Conservation (phyloP, 129 eudicot genomes). For the Glebionis coronaria region DNA sequence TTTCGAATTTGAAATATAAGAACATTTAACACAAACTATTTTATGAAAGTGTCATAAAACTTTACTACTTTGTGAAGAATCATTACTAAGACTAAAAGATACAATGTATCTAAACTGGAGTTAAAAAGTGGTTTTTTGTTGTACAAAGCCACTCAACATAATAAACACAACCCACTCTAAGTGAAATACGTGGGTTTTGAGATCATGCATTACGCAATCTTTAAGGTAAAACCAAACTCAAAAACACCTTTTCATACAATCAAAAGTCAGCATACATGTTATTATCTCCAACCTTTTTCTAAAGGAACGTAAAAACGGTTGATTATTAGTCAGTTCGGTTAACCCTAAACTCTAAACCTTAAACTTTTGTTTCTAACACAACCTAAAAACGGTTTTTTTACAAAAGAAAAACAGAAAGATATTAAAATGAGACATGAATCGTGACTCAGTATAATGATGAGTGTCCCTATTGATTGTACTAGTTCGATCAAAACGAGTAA, state of each 20-base stretch:
- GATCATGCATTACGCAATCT: conserved; percentile 48
- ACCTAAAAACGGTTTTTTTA: no score
- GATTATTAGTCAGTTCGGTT: no score
- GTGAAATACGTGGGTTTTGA: conserved; percentile 26
- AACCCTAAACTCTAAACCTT: no score
- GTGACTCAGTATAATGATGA: conserved; percentile 20
- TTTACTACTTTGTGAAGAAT: no score
- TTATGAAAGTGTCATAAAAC: no score
- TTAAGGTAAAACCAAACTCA: conserved; percentile 1
- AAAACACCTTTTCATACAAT: conserved; percentile 10
- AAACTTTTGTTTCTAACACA: no score
- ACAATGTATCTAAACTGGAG: background rate
- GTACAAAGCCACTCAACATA: background rate
- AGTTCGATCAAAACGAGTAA: conserved; percentile 12
- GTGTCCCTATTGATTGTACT: conserved; percentile 23
- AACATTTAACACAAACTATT: no score
- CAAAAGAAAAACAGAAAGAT: no score
- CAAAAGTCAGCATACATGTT: conserved; percentile 34
- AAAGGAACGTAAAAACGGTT: no score
- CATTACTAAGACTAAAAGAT: background rate
- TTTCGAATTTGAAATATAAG: no score
- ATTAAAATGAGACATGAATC: conserved; percentile 3
- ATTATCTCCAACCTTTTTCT: no score
- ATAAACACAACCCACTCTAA: conserved; percentile 23
- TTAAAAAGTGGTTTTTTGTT: conserved; percentile 18